Base-by-base conservation (phyloP, 305 asterid species). In the Fraxinus baroniana region DNA sequence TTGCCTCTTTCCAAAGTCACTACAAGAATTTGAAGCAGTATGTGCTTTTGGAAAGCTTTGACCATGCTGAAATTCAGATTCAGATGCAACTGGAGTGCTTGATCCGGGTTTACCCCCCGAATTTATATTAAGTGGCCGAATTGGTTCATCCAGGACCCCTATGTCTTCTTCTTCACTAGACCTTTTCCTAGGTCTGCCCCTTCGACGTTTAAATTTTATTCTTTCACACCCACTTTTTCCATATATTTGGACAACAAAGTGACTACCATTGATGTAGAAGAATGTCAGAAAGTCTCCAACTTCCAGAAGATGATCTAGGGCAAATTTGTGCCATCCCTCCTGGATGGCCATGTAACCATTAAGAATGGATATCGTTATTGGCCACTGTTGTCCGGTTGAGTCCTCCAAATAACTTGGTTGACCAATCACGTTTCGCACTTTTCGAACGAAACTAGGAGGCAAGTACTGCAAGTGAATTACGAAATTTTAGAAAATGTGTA, bases 161-260 rank as follows among this genome's bases (percentile, higher is more conserved):
- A 49, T 9, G 17, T 73, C 80, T 13, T 26, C 62, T 44, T 55
- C 70, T 49, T 66, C 78, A 76, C 32, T 36, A 22, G 24, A 7
- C 52, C 78, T 76, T 81, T 83, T 90, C 49, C 12, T 81, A n/a
- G 0, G 85, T 18, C 17, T 71, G 35, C 68, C 46, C 46, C 62
- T 76, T 73, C 8, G 52, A 35, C 74, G 28, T 30, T 74, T 15
- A 28, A 87, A 86, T 55, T 74, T 44, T 0, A 3, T 15, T 32
- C 33, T 85, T 81, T 85, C 88, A 7, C 79, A 26, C 20, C 88
- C 91, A 37, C 76, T 82, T 81, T 18, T 78, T 66, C 81, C 81
- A 18, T 62, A 78, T 32, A 78, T 62, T 13, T 78, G 75, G 66
- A 78, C 81, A 78, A 78, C 49, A 62, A 78, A 78, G 75, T 60